Evolutionary conservation across 2,329 filamentous ascomycete species (phyloP).

Genomic region (Penicillium sp.): DNA sequence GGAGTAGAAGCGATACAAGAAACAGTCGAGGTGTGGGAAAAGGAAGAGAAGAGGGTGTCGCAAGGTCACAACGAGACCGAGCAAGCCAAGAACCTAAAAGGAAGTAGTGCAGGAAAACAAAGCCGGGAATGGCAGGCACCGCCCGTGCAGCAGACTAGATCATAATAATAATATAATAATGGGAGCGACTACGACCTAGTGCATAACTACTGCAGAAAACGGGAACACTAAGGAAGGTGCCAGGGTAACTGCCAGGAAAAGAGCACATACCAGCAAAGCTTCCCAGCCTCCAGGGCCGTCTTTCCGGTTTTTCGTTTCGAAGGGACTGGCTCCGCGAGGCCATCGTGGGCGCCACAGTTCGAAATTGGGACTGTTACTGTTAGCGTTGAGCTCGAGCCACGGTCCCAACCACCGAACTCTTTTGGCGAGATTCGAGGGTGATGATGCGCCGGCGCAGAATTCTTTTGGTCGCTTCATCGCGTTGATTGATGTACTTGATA

Average conservation of each 20-base stretch:
- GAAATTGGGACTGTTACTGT: no score
- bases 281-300: not conserved
- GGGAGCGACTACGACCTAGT: not conserved
- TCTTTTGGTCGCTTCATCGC: not conserved
- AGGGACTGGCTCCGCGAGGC: not conserved
- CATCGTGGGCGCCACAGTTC: not conserved
- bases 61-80: not conserved
- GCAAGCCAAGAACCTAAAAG: not conserved
- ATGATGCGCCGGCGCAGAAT: not conserved
- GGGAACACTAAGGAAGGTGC: not conserved
- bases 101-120: slow-evolving; percentile 4
- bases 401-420: not conserved
- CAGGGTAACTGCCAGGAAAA: slow-evolving; percentile 2
- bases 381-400: not conserved
- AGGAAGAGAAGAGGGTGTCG: not conserved
- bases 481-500: not conserved
- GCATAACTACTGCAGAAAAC: not conserved
- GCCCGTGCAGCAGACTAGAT: not conserved
- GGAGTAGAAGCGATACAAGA: not conserved
- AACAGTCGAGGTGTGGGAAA: slow-evolving; percentile 1
- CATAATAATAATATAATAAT: not conserved
- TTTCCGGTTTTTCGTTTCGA: not conserved
- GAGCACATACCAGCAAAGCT: not conserved
- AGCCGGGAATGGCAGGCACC: slow-evolving; percentile 10
- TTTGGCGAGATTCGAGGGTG: not conserved